Percentiles rank a stretch among this genome's conserved stretches.
phyloP scores from a whole-genome alignment of 2,329 filamentous ascomycete species.

The Acrocalymma vagum region DNA sequence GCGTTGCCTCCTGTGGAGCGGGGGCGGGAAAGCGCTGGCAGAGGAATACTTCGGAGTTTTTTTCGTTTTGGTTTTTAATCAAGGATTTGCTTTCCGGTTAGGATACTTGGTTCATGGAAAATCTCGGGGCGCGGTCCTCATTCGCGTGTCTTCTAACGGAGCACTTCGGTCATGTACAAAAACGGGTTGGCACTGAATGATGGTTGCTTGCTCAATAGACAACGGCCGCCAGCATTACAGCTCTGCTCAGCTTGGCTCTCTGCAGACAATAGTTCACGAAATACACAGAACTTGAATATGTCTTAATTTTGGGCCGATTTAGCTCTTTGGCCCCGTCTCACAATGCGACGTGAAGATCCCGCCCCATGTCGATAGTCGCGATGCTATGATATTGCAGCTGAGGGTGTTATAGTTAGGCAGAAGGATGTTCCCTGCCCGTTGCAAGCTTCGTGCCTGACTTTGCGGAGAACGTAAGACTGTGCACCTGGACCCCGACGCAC shows the following conservation, averaged over 20 bases:
- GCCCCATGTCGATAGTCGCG: too few species aligned
- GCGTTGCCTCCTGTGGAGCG: too few species aligned
- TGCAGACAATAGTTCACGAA: constrained; percentile 19
- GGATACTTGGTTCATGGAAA: too few species aligned
- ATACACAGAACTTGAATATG: constrained; percentile 34
- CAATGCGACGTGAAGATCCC: constrained; percentile 1
- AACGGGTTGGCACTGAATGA: constrained; percentile 31
- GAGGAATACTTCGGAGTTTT: constrained; percentile 13
- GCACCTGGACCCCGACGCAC: too few species aligned
- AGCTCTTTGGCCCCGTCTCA: background rate
- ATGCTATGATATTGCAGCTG: background rate
- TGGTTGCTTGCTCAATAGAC: constrained; percentile 20
- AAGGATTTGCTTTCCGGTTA: constrained; percentile 1
- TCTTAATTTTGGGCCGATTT: constrained; percentile 14
- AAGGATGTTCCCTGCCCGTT: constrained; percentile 2
- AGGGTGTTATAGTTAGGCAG: constrained; percentile 6
- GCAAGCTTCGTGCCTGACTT: background rate
- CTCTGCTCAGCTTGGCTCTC: constrained; percentile 13
- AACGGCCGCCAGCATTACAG: constrained; percentile 20
- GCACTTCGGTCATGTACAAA: constrained; percentile 40
- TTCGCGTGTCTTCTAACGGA: too few species aligned
- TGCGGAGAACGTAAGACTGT: too few species aligned
- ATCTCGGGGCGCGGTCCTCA: too few species aligned
- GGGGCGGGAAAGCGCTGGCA: too few species aligned
- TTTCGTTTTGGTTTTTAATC: background rate